These are phyloP conservation scores for Lactifluus rugatus DNA, from an alignment of 768 basidiomycete species.

Conservation along the genomic window DNA sequence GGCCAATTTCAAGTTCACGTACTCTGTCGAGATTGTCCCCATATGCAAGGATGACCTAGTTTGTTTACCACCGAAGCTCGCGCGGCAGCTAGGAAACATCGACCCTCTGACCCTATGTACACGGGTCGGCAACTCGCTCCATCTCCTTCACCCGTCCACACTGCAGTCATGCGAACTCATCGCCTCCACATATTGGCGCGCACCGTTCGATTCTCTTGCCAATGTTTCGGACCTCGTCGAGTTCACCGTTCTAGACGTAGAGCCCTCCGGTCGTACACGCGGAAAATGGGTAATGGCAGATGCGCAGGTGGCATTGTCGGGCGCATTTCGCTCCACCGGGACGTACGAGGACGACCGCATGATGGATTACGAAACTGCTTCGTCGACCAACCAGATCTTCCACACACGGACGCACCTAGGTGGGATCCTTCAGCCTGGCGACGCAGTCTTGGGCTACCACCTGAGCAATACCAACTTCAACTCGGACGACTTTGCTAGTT, in stretches of 20 bases:
- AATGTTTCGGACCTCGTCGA: constrained; percentile 79
- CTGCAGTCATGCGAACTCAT: constrained; percentile 76
- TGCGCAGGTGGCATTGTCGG: constrained; percentile 81
- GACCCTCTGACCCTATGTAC: constrained; percentile 78
- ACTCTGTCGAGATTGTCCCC: constrained; percentile 93
- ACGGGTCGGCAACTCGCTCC: constrained; percentile 85
- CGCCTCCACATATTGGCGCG: constrained; percentile 79
- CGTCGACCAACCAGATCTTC: constrained; percentile 66
- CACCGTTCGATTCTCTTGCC: constrained; percentile 78
- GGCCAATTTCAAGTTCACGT: constrained; percentile 95
- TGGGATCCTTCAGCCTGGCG: constrained; percentile 87
- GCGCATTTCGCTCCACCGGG: constrained; percentile 57
- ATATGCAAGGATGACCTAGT: constrained; percentile 98
- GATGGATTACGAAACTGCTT: constrained; percentile 53
- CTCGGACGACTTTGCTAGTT: constrained; percentile 68
- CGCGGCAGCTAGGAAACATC: constrained; percentile 80
- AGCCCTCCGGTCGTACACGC: constrained; percentile 59
- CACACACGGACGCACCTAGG: constrained; percentile 97
- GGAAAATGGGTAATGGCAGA: constrained; percentile 81
- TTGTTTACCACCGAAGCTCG: constrained; percentile 75
- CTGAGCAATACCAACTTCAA: constrained; percentile 89
- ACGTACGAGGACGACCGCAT: constrained; percentile 31
- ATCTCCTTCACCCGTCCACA: constrained; percentile 83
- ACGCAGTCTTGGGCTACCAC: constrained; percentile 86
- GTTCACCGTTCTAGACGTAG: constrained; percentile 91